Evolutionary conservation across 192 early-diverging fungal genomes (phyloP).

Genomic region (Kickxella alabastrina): DNA sequence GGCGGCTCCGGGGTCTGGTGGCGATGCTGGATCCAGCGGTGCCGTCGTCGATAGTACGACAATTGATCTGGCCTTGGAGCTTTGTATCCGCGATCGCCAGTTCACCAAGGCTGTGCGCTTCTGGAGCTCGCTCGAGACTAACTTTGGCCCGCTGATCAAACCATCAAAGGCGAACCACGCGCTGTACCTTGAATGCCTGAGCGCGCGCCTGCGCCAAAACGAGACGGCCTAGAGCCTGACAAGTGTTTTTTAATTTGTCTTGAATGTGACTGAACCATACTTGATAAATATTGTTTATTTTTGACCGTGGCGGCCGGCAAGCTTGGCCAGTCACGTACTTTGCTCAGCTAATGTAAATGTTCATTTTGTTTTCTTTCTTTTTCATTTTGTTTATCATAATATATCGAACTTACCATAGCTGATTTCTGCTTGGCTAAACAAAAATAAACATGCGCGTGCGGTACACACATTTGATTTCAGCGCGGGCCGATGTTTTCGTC

Average conservation of each 20-base stretch:
- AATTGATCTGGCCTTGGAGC: constrained; percentile 25
- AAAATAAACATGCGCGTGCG: constrained; percentile 15
- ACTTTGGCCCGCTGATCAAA: constrained; percentile 16
- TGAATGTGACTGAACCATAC: too few relatives aligned
- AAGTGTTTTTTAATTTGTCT: too few relatives aligned
- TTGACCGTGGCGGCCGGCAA: too few relatives aligned
- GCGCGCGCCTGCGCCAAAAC: constrained; percentile 4
- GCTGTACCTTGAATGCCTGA: constrained; percentile 1
- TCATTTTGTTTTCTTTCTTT: background rate
- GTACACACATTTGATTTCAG: constrained; percentile 44
- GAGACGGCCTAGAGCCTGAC: background rate
- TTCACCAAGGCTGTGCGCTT: constrained; percentile 41
- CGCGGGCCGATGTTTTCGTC: constrained; percentile 26
- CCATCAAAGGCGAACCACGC: constrained; percentile 2
- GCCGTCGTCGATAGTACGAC: constrained; percentile 19
- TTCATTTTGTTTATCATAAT: background rate
- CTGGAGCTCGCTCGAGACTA: constrained; percentile 33
- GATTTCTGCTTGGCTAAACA: background rate
- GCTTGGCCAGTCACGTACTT: too few relatives aligned
- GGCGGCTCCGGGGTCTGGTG: background rate
- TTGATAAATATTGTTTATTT: too few relatives aligned
- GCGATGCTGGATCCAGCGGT: background rate
- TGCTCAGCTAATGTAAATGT: too few relatives aligned
- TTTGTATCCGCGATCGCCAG: constrained; percentile 34
- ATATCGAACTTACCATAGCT: too few relatives aligned